A percentile compares a stretch with the other conserved stretches of the same genome.
phyloP scores from a whole-genome alignment of 441 rosid species.

The Gossypium schwendimanii region DNA sequence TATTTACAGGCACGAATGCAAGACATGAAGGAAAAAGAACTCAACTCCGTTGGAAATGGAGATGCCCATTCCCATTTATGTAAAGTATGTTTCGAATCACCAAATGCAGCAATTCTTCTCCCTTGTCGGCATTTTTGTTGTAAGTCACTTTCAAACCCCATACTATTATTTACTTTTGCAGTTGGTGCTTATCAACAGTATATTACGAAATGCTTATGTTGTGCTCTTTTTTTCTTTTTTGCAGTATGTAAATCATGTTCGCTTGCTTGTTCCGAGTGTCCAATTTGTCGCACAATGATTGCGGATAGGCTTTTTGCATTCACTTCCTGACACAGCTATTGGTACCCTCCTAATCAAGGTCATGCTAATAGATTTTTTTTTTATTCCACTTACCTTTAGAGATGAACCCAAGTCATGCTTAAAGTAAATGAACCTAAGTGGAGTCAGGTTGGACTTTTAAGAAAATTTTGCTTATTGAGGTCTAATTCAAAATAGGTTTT shows the following conservation, averaged over 20 bases:
- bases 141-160: constrained; percentile 32
- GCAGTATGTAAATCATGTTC: constrained; percentile 98
- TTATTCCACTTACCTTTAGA: background rate
- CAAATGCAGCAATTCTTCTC: constrained; percentile 90
- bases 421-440: too few relatives aligned
- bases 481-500: too few relatives aligned
- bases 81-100: constrained; percentile 86
- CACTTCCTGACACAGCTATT: constrained; percentile 48
- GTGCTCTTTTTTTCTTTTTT: background rate
- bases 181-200: background rate
- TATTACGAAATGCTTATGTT: background rate
- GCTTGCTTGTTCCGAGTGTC: constrained; percentile 94
- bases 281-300: constrained; percentile 90
- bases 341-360: constrained; percentile 41
- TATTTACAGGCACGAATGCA: constrained; percentile 78
- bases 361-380: background rate
- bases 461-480: too few relatives aligned
- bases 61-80: constrained; percentile 84
- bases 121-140: constrained; percentile 98
- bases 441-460: too few relatives aligned
- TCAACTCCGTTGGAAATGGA: constrained; percentile 55
- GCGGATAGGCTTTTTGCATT: constrained; percentile 85
- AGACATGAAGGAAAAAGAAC: constrained; percentile 92
- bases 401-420: background rate
- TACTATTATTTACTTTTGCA: background rate